phyloP scores from a whole-genome alignment of 2,329 filamentous ascomycete species.

The Fusarium sp. region DNA sequence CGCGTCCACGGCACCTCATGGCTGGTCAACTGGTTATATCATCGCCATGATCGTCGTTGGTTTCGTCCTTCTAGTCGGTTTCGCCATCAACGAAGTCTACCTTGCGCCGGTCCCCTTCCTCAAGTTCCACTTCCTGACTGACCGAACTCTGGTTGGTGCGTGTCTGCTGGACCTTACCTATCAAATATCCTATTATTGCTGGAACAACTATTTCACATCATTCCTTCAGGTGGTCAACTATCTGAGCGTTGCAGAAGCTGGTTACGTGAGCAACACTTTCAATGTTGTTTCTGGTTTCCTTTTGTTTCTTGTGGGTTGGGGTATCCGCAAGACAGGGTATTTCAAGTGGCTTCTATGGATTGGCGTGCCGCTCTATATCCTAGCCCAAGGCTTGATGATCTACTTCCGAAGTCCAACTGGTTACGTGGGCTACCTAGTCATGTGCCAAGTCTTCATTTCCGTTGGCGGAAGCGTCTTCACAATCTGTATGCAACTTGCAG shows the following conservation, averaged over 20 bases:
- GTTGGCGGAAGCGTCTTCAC: constrained; percentile 67
- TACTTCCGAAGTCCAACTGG: constrained; percentile 55
- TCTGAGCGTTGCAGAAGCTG: constrained; percentile 57
- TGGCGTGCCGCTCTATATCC: constrained; percentile 65
- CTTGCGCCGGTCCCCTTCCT: constrained; percentile 70
- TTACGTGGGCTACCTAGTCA: constrained; percentile 63
- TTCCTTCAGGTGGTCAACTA: constrained; percentile 67
- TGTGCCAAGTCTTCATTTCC: constrained; percentile 67
- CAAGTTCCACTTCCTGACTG: constrained; percentile 62
- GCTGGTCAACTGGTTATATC: constrained; percentile 67
- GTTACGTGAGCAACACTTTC: constrained; percentile 64
- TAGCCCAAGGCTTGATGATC: constrained; percentile 60
- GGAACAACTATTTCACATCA: constrained; percentile 68
- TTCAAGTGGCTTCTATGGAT: constrained; percentile 63
- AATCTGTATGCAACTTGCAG: constrained; percentile 67
- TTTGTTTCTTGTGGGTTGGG: constrained; percentile 61
- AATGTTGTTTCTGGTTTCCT: constrained; percentile 65
- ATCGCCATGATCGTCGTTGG: constrained; percentile 73
- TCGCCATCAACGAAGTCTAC: constrained; percentile 69
- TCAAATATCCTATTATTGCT: constrained; percentile 65
- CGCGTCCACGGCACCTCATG: constrained; percentile 59
- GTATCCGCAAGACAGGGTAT: constrained; percentile 60
- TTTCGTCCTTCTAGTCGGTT: constrained; percentile 66
- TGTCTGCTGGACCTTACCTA: constrained; percentile 61
- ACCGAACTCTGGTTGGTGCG: constrained; percentile 65